These are phyloP conservation scores for Yamadazyma tumulicola DNA, from an alignment of 805 yeast species.

Conservation along the genomic window DNA sequence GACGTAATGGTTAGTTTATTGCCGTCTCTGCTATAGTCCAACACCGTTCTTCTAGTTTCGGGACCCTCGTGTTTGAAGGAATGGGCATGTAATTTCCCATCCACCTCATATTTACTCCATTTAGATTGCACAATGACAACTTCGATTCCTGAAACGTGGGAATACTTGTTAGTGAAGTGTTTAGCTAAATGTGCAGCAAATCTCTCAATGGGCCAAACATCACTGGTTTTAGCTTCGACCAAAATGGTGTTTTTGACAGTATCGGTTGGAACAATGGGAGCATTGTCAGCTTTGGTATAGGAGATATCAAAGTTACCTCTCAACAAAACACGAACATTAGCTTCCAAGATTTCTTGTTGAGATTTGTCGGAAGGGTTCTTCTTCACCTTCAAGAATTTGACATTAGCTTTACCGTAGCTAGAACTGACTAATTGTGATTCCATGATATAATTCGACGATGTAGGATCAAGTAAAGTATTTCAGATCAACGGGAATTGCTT, in stretches of 20 bases:
- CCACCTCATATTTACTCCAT: constrained; percentile 75
- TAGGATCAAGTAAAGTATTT: too few relatives aligned
- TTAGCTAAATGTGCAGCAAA: constrained; percentile 82
- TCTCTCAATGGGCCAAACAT: constrained; percentile 88
- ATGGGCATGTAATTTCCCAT: constrained; percentile 77
- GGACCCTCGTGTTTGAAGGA: constrained; percentile 84
- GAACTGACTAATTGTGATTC: constrained; percentile 38
- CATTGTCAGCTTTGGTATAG: constrained; percentile 84
- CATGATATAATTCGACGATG: constrained; percentile 6
- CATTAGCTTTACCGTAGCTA: constrained; percentile 89
- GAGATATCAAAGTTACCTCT: constrained; percentile 77
- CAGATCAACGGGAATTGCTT: constrained; percentile 1
- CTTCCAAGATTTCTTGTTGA: constrained; percentile 80
- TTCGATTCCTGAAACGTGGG: constrained; percentile 71
- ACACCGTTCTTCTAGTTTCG: constrained; percentile 63
- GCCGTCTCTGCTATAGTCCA: constrained; percentile 50
- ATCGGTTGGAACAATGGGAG: constrained; percentile 90
- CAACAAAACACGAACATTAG: constrained; percentile 71
- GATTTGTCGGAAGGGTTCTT: constrained; percentile 70
- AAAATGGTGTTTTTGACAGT: constrained; percentile 87
- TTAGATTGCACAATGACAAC: constrained; percentile 65
- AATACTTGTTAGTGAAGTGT: constrained; percentile 75
- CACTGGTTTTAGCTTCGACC: constrained; percentile 75
- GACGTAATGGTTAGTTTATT: constrained; percentile 57
- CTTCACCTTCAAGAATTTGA: constrained; percentile 85